Conservation (phyloP, 2,329 filamentous ascomycete species). For the Fusarium floridanum region DNA sequence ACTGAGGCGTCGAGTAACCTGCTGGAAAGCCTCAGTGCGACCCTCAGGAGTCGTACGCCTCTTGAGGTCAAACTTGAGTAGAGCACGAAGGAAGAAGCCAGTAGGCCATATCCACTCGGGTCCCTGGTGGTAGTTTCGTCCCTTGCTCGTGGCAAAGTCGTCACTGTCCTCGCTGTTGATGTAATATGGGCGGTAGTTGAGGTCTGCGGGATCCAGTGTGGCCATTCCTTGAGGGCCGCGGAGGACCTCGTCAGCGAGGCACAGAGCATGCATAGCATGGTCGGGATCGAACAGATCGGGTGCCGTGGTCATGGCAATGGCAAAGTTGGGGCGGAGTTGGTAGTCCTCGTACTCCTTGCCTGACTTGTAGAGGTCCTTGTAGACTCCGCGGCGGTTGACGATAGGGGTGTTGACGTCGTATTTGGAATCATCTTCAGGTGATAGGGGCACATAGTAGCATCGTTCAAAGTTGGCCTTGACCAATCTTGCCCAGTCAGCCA, state of each 20-base stretch:
- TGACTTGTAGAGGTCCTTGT: conserved; percentile 95
- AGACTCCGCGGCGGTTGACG: conserved; percentile 93
- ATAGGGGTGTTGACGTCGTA: conserved; percentile 86
- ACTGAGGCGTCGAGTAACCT: conserved; percentile 84
- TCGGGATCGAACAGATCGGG: conserved; percentile 85
- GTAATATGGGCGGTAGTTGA: conserved; percentile 96
- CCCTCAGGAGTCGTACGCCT: conserved; percentile 72
- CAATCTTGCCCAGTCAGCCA: conserved; percentile 81
- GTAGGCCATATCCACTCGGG: conserved; percentile 99
- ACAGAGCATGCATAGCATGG: conserved; percentile 84
- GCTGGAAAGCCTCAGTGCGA: conserved; percentile 90
- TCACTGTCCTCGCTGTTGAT: conserved; percentile 93
- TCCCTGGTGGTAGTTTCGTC: conserved; percentile 97
- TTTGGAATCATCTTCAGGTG: conserved; percentile 75
- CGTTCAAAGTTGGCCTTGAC: conserved; percentile 91
- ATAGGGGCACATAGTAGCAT: conserved; percentile 86
- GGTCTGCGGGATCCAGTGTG: conserved; percentile 90
- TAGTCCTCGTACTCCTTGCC: conserved; percentile 98
- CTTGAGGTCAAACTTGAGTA: conserved; percentile 90
- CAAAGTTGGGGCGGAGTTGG: conserved; percentile 93
- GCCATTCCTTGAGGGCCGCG: conserved; percentile 94
- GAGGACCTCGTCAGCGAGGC: conserved; percentile 82
- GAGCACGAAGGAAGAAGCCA: conserved; percentile 91
- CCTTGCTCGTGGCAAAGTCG: conserved; percentile 93
- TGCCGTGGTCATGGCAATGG: conserved; percentile 95